phyloP scores from a whole-genome alignment of 495 filamentous ascomycete species.

The Xylaria bambusicola region DNA sequence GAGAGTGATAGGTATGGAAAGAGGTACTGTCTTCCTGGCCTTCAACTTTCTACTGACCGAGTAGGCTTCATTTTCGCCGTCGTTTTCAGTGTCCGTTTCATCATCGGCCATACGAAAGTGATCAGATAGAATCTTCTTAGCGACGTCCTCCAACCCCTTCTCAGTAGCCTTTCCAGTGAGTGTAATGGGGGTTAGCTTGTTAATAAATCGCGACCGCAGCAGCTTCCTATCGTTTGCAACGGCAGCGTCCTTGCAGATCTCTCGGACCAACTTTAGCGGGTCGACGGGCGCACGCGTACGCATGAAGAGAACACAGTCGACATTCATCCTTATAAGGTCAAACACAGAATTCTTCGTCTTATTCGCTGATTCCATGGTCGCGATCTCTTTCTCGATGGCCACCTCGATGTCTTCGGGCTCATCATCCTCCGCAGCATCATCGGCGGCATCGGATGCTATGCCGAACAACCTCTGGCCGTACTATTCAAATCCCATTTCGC shows the following conservation, averaged over 20 bases:
- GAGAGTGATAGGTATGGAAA: not conserved
- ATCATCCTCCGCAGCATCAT: constrained; percentile 36
- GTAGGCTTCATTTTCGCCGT: constrained; percentile 11
- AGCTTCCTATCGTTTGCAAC: constrained; percentile 43
- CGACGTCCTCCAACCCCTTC: constrained; percentile 71
- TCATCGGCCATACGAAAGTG: constrained; percentile 64
- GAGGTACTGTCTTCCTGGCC: not conserved
- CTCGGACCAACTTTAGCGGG: constrained; percentile 75
- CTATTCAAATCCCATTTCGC: constrained; percentile 37
- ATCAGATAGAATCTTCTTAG: constrained; percentile 65
- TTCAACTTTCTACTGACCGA: constrained; percentile 8
- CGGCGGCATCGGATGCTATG: constrained; percentile 41
- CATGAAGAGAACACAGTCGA: constrained; percentile 76
- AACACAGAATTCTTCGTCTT: constrained; percentile 52
- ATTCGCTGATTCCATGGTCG: constrained; percentile 57
- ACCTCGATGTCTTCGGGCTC: constrained; percentile 73
- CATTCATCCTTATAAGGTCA: constrained; percentile 66
- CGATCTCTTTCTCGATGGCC: constrained; percentile 77
- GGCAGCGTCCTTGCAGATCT: constrained; percentile 69
- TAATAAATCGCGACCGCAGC: constrained; percentile 72
- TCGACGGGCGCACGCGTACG: constrained; percentile 69
- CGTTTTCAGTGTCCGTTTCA: constrained; percentile 16
- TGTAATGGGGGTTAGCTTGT: constrained; percentile 80
- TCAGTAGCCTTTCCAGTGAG: constrained; percentile 76
- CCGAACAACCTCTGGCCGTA: constrained; percentile 63